These are phyloP conservation scores for Verticillium albo-atrum DNA, from an alignment of 2,329 filamentous ascomycete genomes.

Conservation along the genomic window DNA sequence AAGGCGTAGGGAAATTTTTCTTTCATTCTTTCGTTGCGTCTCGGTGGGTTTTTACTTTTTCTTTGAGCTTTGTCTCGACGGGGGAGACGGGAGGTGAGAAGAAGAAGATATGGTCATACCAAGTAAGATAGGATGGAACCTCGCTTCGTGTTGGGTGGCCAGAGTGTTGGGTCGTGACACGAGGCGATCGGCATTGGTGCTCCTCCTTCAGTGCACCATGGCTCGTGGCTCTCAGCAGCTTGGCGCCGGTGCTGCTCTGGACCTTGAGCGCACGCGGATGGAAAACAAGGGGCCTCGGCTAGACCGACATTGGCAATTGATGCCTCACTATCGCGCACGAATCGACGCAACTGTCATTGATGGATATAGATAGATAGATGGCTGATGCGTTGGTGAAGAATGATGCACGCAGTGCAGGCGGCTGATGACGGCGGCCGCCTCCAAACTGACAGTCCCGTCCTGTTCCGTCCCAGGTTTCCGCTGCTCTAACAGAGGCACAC, in stretches of 20 bases:
- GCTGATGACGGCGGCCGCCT: background rate
- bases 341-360: too few relatives aligned
- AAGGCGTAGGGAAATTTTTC: background rate
- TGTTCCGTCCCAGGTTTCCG: background rate
- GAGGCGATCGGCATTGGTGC: background rate
- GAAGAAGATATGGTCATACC: too few relatives aligned
- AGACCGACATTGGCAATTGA: background rate
- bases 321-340: too few relatives aligned
- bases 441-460: background rate
- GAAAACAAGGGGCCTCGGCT: background rate
- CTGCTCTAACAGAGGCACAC: background rate
- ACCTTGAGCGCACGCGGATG: too few relatives aligned
- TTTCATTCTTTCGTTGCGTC: background rate
- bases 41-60: background rate
- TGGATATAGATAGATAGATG: background rate
- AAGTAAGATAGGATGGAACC: background rate
- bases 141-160: background rate
- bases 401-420: background rate
- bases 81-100: too few relatives aligned
- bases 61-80: background rate
- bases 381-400: background rate
- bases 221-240: too few relatives aligned
- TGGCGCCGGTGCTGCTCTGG: too few relatives aligned
- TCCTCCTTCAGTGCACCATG: background rate
- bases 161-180: background rate